These are phyloP conservation scores for Mesotaenium endlicherianum DNA, from an alignment of 139 green algal species.

Conservation along the genomic window DNA sequence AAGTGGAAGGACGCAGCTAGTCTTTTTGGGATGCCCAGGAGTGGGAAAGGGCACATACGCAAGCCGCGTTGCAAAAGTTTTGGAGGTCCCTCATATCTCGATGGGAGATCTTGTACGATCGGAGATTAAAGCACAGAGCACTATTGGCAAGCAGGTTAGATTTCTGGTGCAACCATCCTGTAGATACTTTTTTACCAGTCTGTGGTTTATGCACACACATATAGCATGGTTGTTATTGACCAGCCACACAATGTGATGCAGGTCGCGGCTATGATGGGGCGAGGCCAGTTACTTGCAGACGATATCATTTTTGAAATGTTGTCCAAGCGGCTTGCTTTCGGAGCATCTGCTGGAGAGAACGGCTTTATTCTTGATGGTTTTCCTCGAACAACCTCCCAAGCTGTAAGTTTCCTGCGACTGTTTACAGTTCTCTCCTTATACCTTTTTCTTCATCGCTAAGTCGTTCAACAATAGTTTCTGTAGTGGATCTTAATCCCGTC, in stretches of 20 bases:
- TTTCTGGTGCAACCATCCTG: too few species aligned
- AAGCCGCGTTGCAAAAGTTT: conserved; percentile 67
- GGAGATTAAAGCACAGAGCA: conserved; percentile 85
- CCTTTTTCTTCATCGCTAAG: too few species aligned
- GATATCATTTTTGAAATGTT: conserved; percentile 76
- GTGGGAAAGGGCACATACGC: conserved; percentile 97
- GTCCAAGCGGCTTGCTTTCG: conserved; percentile 59
- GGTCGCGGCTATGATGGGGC: conserved; percentile 65
- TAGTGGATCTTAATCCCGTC: too few species aligned
- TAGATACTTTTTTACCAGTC: too few species aligned
- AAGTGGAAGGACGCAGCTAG: conserved; percentile 10
- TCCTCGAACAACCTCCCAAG: conserved; percentile 72
- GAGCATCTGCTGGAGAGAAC: conserved; percentile 52
- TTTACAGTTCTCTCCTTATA: too few species aligned
- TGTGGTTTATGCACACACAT: too few species aligned
- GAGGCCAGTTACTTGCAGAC: conserved; percentile 84
- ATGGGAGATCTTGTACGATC: conserved; percentile 88
- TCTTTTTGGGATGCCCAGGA: conserved; percentile 70
- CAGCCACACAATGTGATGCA: too few species aligned
- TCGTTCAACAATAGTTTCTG: too few species aligned
- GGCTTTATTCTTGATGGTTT: conserved; percentile 97
- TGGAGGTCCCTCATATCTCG: conserved; percentile 86
- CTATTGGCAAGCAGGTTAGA: too few species aligned
- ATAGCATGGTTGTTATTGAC: too few species aligned
- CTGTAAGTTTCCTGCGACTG: conserved; percentile 46